Evolutionary conservation across 2,329 filamentous ascomycete genomes (phyloP), one percentile per base, ranked within the genome.

Genomic region (Cladosporium sp.): DNA sequence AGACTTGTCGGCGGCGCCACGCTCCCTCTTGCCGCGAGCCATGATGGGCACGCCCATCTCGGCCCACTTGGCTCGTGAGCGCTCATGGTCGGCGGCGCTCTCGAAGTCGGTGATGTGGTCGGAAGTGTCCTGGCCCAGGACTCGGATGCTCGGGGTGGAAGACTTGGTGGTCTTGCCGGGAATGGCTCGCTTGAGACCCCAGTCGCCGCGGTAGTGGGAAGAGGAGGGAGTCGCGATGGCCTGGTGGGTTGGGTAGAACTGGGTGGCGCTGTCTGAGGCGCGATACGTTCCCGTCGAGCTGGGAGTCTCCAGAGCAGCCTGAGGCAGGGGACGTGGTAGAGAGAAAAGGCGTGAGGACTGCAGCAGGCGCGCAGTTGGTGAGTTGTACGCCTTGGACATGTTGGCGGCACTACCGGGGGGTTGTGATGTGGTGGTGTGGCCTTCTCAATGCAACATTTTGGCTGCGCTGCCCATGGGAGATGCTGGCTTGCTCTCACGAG

Each of bases 41-140:
- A 88, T 85, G 66, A 97, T 80, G 6, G 91, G 88, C 63, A 97
- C 79, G 66, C 87, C 85, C 76, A 97, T 83, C 77, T 96, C 91
- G 76, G 92, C 90, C 81, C 90, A 97, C 82, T 97, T 98, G 75
- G 88, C 83, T 64, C 96, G 82, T 8, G 92, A 93, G 70, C 92
- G 81, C 60, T 89, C 86, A 78, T 96, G 92, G 77, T 97, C 92
- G 65, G 89, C 86, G 0, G 93, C 91, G 43, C 91, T 93, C 68
- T 88, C 84, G 78, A 93, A 98, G 74, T 97, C 93, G 74, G 93
- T 97, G 70, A 97, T 85, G 76, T 93, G 90, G 79, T 97, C 93
- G 71, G 88, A 86, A 2, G 92, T 91, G 81, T 98, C 94, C 69
- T 96, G 85, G 67, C 90, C 85, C 72, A 88, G 88, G 70, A 98